Base-by-base conservation (phyloP, 1,139 yeast species). In the Geotrichum carabidarum region DNA sequence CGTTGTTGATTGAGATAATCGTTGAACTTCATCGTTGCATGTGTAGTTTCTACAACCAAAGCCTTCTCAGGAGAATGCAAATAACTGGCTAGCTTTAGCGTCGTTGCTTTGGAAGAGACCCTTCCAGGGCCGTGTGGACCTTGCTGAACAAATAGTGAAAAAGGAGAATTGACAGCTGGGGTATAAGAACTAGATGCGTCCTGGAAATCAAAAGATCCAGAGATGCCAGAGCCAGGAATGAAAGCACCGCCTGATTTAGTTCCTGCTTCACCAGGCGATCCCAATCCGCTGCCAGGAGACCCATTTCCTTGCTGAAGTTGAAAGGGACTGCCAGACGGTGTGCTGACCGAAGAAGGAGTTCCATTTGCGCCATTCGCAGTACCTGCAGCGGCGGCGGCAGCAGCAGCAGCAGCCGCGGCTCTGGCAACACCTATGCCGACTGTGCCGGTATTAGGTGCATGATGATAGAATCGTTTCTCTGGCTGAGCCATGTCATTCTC, bases 401-500 rank as follows among this genome's bases (percentile, higher is more conserved):
- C 47, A 18, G 54, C 44, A 42, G 51, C 53, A n/a, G 56, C 38
- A 30, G 50, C 48, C 14, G 49, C 46, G 17, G 56, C 49, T 53
- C 57, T 41, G 22, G 48, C 56, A 11, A 57, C 57, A 44, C 58
- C 55, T 32, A 49, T 32, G 27, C 57, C 52, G 22, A 31, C 53
- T 38, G 60, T 45, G 17, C 52, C 48, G 27, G 55, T 48, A 43
- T 57, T 54, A 37, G 65, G 54, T 37, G 63, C 46, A 57, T 63
- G 56, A 50, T 60, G 52, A 47, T 59, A 37, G 58, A 60, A 55
- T 15, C 62, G 53, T 50, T 60, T 62, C 48, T 65, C 68, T 22
- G 60, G 55, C 48, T 71, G 74, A 4, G 77, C 80, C 17, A 77
- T 72, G 57, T 76, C 78, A 47, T 69, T 70, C 31, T 75, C 74